Base-by-base conservation (phyloP, 148 eudicot genomes). In the Nepenthes gracilis region DNA sequence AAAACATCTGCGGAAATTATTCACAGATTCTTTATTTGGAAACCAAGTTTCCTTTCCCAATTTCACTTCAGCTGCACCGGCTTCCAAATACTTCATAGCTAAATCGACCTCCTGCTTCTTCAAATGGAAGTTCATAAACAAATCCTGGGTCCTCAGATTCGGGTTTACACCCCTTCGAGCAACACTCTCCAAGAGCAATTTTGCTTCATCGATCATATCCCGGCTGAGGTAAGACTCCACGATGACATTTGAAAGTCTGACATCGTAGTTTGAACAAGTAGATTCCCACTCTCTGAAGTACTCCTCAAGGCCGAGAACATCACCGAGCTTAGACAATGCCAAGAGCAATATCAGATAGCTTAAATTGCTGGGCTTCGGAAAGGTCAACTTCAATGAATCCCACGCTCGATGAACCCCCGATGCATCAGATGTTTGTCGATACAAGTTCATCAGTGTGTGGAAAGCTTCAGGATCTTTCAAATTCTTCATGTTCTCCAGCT, bases 261-360 rank as follows among this genome's bases (percentile, higher is more conserved):
- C 70, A 59, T 80, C 87, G 40, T 72, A 80, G 36, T 2, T 36
- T 35, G 64, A 35, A 66, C 74, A 72, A 61, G 57, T 59, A 10
- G 77, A 64, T 68, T 80, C 84, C 88, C 88, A 83, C 65, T 80
- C 82, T 43, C 59, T 57, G 14, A 64, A 83, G 47, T 43, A 36
- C 57, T 77, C 70, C 63, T 80, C 76, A 14, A 83, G 78, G 59
- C 64, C 73, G 49, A 67, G 76, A 11, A 47, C 14, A 58, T 77
- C 68, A 1, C 79, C 79, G 52, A 83, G 43, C 64, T 68, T 77
- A 3, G 70, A 70, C 36, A 83, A 67, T 58, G 80, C 80, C 66
- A 68, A 65, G 58, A 77, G 78, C 78, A 75, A 62, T n/a, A 72
- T n/a, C 40, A 80, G 74, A 68, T 83, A 80, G 55, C 76, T 70